Base-by-base conservation (phyloP, 2,329 filamentous ascomycete genomes). In the Coniochaeta sp. region DNA sequence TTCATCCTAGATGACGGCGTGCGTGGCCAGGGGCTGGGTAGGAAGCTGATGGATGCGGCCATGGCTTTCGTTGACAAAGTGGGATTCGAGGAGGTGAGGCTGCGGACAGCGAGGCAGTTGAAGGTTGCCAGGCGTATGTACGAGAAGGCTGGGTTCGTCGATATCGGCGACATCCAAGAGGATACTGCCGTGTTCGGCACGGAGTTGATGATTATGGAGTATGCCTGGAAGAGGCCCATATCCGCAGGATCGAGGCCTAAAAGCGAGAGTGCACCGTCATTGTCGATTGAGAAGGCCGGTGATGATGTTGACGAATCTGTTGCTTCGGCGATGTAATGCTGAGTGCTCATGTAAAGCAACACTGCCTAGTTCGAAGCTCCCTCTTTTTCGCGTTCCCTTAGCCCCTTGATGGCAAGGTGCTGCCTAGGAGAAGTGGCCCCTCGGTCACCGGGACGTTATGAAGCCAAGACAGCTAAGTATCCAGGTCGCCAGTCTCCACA, bases 1-100 rank as follows among this genome's bases (percentile, higher is more conserved):
- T 65, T 65, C 50, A 63, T 66, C 46, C 56, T 65, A 2, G 64
- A 66, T 32, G 56, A 58, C 12, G 49, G 50, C 1, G 46, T 52
- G 2, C 51, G 60, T 6, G 63, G 62, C 5, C 12, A 52, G 14
- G 64, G 63, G 1, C 49, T 61, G 1, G 65, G 65, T 6, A 54
- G 53, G 24, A 57, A 52, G 55, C 52, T 67, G 2, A 32, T 67
- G 7, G 30, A 27, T 1, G 56, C 52, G 3, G 61, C 61, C 4
- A 60, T 67, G 58, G 49, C 45, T 6, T 66, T 64, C 50, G 60
- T 63, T 20, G 53, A 54, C 32, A 45, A 55, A 8, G 24, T 18
- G 6, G 61, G 56, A 2, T 61, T 63, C 22, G 33, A 51, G 1
- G 56, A 65, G 53, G 60, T 58, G 16, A 48, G 54, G 6, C 48